These are phyloP conservation scores for Funneliformis caledonium DNA, from an alignment of 371 early-diverging fungal genomes.

Conservation along the genomic window DNA sequence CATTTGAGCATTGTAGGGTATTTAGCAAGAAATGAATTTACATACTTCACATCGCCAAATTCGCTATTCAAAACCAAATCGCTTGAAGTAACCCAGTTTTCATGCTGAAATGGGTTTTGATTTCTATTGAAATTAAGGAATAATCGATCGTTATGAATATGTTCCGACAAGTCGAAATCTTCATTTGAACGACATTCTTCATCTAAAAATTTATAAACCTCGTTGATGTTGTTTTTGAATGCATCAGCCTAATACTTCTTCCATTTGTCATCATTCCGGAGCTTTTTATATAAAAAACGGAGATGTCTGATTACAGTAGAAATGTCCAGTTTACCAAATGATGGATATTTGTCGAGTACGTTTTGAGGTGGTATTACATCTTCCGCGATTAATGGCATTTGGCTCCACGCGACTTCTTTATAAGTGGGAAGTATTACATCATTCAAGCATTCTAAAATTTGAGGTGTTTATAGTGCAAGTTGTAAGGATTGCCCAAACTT, in stretches of 20 bases:
- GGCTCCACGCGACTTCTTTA: conserved; percentile 30
- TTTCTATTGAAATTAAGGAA: conserved; percentile 20
- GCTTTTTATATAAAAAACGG: neutral
- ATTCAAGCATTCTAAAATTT: conserved; percentile 20
- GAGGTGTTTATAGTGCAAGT: neutral
- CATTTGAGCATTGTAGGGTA: neutral
- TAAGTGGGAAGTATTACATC: conserved; percentile 9
- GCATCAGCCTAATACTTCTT: neutral
- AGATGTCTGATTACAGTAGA: neutral
- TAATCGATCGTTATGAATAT: neutral
- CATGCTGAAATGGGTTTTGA: neutral
- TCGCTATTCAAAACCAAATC: conserved; percentile 12
- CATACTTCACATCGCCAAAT: neutral
- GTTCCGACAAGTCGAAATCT: neutral
- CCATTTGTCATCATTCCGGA: neutral
- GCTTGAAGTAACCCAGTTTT: conserved; percentile 7
- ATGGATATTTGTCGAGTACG: too few species aligned
- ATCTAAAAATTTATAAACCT: conserved; percentile 13
- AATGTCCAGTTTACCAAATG: too few species aligned
- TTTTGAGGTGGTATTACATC: too few species aligned
- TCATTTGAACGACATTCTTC: neutral
- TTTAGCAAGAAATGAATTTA: neutral
- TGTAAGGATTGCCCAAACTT: conserved; percentile 13
- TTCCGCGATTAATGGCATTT: too few species aligned
- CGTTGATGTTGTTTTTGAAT: neutral